These are phyloP conservation scores for Torulaspora microellipsoides DNA, from an alignment of 805 yeast species.

Conservation along the genomic window DNA sequence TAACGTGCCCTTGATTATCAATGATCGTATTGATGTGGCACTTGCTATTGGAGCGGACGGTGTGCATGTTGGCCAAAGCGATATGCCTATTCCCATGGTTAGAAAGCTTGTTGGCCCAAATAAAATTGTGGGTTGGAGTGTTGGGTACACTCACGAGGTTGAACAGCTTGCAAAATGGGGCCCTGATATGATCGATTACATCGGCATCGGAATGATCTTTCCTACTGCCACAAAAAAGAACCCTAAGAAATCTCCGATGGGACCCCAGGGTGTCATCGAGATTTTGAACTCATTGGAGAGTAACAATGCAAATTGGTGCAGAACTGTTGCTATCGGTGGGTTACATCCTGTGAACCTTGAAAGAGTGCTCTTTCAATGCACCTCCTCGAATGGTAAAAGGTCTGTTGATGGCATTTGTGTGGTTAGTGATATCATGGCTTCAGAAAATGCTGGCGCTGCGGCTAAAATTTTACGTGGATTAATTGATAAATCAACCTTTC, in stretches of 20 bases:
- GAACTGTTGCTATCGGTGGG: conserved; percentile 80
- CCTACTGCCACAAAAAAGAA: conserved; percentile 67
- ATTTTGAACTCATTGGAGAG: conserved; percentile 46
- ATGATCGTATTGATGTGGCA: conserved; percentile 86
- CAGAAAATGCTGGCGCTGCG: conserved; percentile 47
- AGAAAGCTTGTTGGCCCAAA: conserved; percentile 64
- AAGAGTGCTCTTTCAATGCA: conserved; percentile 48
- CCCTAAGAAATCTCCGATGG: conserved; percentile 53
- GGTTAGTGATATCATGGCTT: conserved; percentile 80
- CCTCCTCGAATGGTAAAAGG: conserved; percentile 41
- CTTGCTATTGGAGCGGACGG: conserved; percentile 88
- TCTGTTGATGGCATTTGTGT: conserved; percentile 79
- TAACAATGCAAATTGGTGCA: conserved; percentile 37
- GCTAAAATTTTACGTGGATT: conserved; percentile 38
- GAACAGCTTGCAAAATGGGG: conserved; percentile 32
- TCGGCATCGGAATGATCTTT: conserved; percentile 80
- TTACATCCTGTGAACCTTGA: conserved; percentile 59
- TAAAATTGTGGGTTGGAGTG: conserved; percentile 77
- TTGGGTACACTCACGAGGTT: conserved; percentile 53
- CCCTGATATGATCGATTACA: conserved; percentile 55
- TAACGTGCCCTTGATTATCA: conserved; percentile 73
- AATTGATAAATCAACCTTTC: conserved; percentile 19
- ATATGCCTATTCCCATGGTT: conserved; percentile 55
- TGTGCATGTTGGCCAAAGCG: conserved; percentile 90
- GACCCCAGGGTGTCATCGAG: conserved; percentile 59